Evolutionary conservation across 2,329 filamentous ascomycete genomes (phyloP).

Genomic region (Aureobasidium melanogenum): DNA sequence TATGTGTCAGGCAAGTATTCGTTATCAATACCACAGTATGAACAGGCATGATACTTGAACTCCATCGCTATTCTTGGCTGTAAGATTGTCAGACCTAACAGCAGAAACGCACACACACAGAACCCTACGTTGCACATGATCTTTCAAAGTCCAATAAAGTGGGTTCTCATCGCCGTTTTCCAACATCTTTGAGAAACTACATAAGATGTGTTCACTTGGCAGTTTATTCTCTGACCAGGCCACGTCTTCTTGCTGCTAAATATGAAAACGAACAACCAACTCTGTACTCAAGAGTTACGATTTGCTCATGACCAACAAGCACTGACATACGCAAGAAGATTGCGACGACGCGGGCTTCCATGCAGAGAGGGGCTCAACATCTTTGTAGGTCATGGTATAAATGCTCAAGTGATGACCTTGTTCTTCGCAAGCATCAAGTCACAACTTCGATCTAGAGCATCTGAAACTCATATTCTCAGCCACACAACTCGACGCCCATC

Average conservation of each 20-base stretch:
- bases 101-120: background rate
- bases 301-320: background rate
- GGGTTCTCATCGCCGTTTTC: background rate
- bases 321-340: background rate
- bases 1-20: background rate
- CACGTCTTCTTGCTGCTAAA: background rate
- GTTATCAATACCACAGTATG: background rate
- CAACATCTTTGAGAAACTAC: background rate
- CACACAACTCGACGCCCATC: background rate
- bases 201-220: background rate
- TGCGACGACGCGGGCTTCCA: background rate
- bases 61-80: background rate
- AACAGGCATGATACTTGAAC: background rate
- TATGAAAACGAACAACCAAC: background rate
- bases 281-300: background rate
- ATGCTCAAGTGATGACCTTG: background rate
- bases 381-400: background rate
- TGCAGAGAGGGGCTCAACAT: too few relatives aligned
- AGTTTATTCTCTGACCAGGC: background rate
- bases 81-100: background rate
- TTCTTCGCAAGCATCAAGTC: background rate
- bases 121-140: background rate
- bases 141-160: background rate
- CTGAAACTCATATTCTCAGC: too few relatives aligned
- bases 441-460: background rate